Evolutionary conservation across 129 eudicot genomes (phyloP), one percentile per base, ranked within the genome.

Genomic region (Flaveria robusta): DNA sequence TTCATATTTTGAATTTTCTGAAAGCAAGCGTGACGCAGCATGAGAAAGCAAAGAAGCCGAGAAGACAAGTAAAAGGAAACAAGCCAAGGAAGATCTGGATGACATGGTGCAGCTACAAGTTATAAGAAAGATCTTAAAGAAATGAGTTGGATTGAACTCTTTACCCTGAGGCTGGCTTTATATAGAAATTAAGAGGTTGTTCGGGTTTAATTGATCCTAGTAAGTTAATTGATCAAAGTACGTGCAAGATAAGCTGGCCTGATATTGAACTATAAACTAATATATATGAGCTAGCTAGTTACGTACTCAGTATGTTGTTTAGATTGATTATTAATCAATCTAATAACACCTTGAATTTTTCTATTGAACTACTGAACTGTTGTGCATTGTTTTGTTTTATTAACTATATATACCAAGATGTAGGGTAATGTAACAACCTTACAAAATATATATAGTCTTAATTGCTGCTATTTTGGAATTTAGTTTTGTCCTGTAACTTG

Each of bases 91-190:
- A 70, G 71, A n/a, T 31, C 29, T 29, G 47, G 82, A 70, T 26
- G 75, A 70, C 77, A 78, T 68, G 18, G 59, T 74, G 46, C 56
- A 60, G 46, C 68, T 26, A 56, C 5, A 24, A 23, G 18, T 54
- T 86, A 81, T 88, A 81, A 85, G 87, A 31, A 45, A 45, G 16
- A 74, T 3, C 37, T 31, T 31, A 31, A 41, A 59, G 15, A 26
- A 46, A 52, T 16, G 45, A 23, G 70, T 27, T 74, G 78, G 41
- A 24, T 20, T 74, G 70, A 74, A 45, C 24, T 42, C 42, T 73
- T 37, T 11, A 12, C 54, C 26, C 54, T 22, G 46, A 63, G 63
- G 47, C 13, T 12, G 50, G 51, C 37, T 75, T 75, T 64, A 64
- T 75, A 47, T 63, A 46, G 51, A 46, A 31, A 31, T 31, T 31